Evolutionary conservation across 495 filamentous ascomycete genomes (phyloP).

Genomic region (Penicilliopsis zonata): DNA sequence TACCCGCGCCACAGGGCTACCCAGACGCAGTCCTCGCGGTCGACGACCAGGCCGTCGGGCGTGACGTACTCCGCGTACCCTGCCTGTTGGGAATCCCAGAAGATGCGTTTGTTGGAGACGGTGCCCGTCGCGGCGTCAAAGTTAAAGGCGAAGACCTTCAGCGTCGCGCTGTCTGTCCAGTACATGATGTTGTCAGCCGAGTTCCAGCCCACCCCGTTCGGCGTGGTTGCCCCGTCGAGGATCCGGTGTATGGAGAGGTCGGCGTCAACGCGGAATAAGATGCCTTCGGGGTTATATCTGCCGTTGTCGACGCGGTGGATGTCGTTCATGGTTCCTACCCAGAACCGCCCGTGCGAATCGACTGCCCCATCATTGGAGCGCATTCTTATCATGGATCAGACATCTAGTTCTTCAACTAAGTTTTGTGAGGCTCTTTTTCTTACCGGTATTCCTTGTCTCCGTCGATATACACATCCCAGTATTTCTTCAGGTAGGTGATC

Average conservation of each 20-base stretch:
- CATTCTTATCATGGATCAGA: conserved; percentile 12
- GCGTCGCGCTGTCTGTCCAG: conserved; percentile 54
- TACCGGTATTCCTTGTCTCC: background rate
- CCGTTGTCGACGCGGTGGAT: conserved; percentile 6
- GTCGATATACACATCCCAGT: background rate
- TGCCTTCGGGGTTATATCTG: conserved; percentile 23
- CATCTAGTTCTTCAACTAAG: background rate
- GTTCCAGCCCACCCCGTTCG: conserved; percentile 58
- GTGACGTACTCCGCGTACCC: conserved; percentile 13
- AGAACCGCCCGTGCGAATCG: conserved; percentile 60
- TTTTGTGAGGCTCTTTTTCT: background rate
- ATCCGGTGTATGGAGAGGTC: conserved; percentile 38
- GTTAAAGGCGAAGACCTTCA: conserved; percentile 49
- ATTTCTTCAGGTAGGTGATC: background rate
- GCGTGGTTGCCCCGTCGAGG: conserved; percentile 47
- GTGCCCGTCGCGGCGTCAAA: conserved; percentile 42
- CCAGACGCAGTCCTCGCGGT: conserved; percentile 52
- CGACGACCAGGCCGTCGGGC: conserved; percentile 52
- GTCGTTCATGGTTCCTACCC: conserved; percentile 69
- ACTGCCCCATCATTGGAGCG: conserved; percentile 57
- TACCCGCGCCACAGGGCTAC: conserved; percentile 51
- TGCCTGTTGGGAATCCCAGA: conserved; percentile 25
- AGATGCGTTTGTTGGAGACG: conserved; percentile 45
- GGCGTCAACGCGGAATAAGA: conserved; percentile 41
- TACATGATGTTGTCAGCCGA: conserved; percentile 54